phyloP scores from a whole-genome alignment of 106 monocot genomes.

The Dendrobium huoshanense region DNA sequence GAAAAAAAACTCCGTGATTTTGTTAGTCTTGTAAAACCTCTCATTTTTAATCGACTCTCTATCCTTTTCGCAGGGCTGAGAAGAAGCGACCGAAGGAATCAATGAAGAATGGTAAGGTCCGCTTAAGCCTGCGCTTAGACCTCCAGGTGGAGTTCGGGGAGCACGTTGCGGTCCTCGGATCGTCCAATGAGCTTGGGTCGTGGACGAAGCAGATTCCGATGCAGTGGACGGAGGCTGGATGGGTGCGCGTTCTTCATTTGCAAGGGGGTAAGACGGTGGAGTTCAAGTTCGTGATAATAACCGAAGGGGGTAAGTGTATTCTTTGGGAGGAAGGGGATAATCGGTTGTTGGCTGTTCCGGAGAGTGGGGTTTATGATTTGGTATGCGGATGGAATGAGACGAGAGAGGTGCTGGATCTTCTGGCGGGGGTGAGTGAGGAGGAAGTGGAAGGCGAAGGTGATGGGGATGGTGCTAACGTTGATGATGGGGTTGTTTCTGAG shows the following conservation, averaged over 20 bases:
- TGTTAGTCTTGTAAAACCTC: background rate
- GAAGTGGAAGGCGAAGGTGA: conserved; percentile 6
- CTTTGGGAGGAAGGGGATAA: conserved; percentile 85
- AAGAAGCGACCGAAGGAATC: conserved; percentile 22
- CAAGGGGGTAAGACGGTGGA: conserved; percentile 31
- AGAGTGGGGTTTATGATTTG: conserved; percentile 43
- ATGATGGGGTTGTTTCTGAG: conserved; percentile 9
- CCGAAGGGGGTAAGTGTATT: conserved; percentile 18
- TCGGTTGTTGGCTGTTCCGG: conserved; percentile 46
- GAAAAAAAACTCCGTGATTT: background rate
- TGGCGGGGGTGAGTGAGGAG: conserved; percentile 4
- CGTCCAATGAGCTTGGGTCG: conserved; percentile 56
- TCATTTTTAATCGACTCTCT: background rate
- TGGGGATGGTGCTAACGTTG: background rate
- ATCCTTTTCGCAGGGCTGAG: conserved; percentile 14
- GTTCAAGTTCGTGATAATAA: conserved; percentile 63
- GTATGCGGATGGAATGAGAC: conserved; percentile 71
- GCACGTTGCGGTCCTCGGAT: conserved; percentile 59
- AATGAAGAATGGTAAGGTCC: conserved; percentile 16
- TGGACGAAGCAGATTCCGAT: conserved; percentile 61
- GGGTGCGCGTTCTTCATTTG: conserved; percentile 44
- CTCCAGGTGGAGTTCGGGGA: conserved; percentile 91
- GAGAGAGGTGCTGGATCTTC: conserved; percentile 36
- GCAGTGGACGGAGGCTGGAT: conserved; percentile 66
- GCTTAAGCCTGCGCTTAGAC: conserved; percentile 38